A percentile compares a stretch with the other conserved stretches of the same genome.
Conservation (phyloP, 208 protist species). For the Trypanosoma melophagium region DNA sequence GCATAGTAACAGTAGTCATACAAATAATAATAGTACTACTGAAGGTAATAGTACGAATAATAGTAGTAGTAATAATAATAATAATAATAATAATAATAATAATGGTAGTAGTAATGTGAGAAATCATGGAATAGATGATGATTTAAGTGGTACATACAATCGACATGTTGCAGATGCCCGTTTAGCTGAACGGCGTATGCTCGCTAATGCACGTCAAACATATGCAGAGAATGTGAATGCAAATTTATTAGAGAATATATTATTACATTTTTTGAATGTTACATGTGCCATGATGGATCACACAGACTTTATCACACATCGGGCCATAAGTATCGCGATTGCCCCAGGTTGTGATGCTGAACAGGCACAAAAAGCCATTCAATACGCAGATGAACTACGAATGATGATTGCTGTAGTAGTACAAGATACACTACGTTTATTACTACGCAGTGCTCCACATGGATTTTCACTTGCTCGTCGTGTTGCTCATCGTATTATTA, state of each 20-base stretch:
- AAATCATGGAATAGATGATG: constrained; percentile 1
- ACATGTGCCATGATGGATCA: constrained; percentile 40
- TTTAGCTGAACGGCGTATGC: constrained; percentile 4
- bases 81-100: background rate
- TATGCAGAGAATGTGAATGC: constrained; percentile 41
- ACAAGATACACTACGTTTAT: constrained; percentile 48
- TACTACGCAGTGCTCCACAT: constrained; percentile 25
- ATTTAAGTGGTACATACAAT: background rate
- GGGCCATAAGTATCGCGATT: constrained; percentile 41
- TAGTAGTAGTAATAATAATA: constrained; percentile 10
- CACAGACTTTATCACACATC: constrained; percentile 62
- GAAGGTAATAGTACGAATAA: background rate
- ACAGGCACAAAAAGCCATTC: constrained; percentile 23
- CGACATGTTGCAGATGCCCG: constrained; percentile 9
- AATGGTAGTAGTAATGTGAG: background rate
- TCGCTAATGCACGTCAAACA: constrained; percentile 44
- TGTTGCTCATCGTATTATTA: constrained; percentile 46
- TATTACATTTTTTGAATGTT: constrained; percentile 79
- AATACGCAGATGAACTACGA: constrained; percentile 64
- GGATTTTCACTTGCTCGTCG: constrained; percentile 30
- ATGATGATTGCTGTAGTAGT: constrained; percentile 46
- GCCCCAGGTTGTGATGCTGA: constrained; percentile 14
- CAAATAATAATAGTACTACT: constrained; percentile 4
- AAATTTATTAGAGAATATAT: constrained; percentile 55
- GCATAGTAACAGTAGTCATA: constrained; percentile 18